Evolutionary conservation across 1,284 basidiomycete genomes (phyloP).

Genomic region (Termitomyces sp.): DNA sequence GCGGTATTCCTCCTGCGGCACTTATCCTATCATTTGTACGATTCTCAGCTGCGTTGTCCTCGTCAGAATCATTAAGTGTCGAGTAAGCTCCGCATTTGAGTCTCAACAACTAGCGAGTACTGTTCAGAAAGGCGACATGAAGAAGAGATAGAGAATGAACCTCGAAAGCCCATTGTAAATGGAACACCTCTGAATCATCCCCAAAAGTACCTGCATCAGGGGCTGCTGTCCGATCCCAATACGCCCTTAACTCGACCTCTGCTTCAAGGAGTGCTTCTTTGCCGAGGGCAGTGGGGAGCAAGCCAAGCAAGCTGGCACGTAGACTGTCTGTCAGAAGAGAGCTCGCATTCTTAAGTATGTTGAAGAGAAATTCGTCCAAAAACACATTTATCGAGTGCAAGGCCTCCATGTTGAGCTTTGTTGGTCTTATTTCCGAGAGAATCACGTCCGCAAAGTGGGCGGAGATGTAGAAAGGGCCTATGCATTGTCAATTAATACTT

Average conservation of each 20-base stretch:
- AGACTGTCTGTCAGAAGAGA: constrained; percentile 76
- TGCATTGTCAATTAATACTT: background rate
- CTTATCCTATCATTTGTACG: constrained; percentile 56
- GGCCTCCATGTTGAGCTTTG: constrained; percentile 71
- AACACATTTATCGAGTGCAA: constrained; percentile 77
- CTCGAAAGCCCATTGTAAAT: constrained; percentile 70
- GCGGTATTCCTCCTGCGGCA: constrained; percentile 38
- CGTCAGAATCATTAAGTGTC: constrained; percentile 77
- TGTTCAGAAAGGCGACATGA: background rate
- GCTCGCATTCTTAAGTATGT: constrained; percentile 62
- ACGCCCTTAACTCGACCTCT: constrained; percentile 83
- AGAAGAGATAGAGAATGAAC: constrained; percentile 36
- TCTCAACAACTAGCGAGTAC: constrained; percentile 53
- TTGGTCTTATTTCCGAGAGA: constrained; percentile 87
- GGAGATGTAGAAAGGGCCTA: constrained; percentile 71
- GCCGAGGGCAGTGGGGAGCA: constrained; percentile 75
- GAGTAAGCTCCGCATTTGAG: constrained; percentile 83
- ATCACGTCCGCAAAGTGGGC: constrained; percentile 81
- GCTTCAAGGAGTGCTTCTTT: constrained; percentile 91
- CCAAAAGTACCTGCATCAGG: constrained; percentile 31
- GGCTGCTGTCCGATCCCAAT: constrained; percentile 66
- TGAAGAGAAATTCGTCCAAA: constrained; percentile 84
- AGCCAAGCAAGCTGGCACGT: constrained; percentile 65
- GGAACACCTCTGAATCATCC: constrained; percentile 51
- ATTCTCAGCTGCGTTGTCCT: constrained; percentile 60